Evolutionary conservation across 2,329 filamentous ascomycete species (phyloP), one percentile per base, ranked within the genome.

Genomic region (Cadophora sp.): DNA sequence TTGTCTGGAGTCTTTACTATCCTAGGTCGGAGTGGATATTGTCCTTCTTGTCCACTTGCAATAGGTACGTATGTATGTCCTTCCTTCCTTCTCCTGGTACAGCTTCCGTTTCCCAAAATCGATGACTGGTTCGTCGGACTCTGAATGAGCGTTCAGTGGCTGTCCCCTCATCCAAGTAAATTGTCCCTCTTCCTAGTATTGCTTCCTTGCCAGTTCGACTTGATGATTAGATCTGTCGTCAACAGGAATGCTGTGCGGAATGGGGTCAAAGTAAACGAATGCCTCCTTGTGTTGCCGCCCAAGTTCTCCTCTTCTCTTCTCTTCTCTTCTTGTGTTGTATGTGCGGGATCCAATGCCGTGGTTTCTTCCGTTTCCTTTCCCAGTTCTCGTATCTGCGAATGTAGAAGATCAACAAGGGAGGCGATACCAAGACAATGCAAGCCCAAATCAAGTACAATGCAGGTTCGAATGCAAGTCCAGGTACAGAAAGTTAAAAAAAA

Each of bases 321-420:
- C 14, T 53, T 16, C 22, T 27, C 13, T 22, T 39, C 36, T 51
- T 50, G 47, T 24, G 24, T 18, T 18, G 48, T 27, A 50, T 7
- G 47, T 50, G 47, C 47, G 3, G 20, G 47, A 11, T 13, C 22
- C 47, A 16, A 6, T 30, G 6, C 27, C 27, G 14, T 24, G 33
- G 50, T 33, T n/a, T 11, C 24, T 5, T 53, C 50, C 27, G 33
- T n/a, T n/a, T n/a, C n/a, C 14, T 22, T 53, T 53, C 50, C 50
- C 24, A 9, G 50, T 33, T 53, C 50, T 53, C 50, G 50, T 53
- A 53, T 53, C 50, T 53, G 50, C 27, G 6, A 30, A 30, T 30
- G 27, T 30, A 30, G 6, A 30, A 30, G 27, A 30, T 30, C 27
- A 30, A 30, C 27, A 6, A 6, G 27, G 27, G 27, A 30, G 27